Percentiles rank a stretch among this genome's conserved stretches.
These are phyloP conservation scores for Ichthyophthirius multifiliis DNA, from an alignment of 169 alveolate genomes.

Conservation along the genomic window DNA sequence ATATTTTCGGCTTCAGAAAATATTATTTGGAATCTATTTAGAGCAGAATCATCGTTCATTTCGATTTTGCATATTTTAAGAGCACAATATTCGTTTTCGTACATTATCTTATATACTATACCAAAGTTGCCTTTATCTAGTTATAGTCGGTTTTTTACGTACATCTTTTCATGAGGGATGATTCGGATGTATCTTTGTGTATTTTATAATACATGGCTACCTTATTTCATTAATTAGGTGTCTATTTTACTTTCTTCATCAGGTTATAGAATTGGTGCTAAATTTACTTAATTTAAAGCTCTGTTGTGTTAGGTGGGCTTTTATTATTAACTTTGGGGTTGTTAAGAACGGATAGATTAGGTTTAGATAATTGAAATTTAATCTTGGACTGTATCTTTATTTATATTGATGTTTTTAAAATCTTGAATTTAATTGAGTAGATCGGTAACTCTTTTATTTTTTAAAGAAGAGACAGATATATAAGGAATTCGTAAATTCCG, in stretches of 20 bases:
- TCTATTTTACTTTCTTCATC: slow-evolving; percentile 10
- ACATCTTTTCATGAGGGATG: not conserved
- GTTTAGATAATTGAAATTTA: too few species aligned
- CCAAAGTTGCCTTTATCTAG: slow-evolving; percentile 5
- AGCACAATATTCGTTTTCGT: not conserved
- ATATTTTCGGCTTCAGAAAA: slow-evolving; percentile 7
- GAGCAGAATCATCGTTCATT: not conserved
- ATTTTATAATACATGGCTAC: too few species aligned
- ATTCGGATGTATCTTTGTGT: not conserved
- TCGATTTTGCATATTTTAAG: not conserved
- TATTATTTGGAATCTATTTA: not conserved
- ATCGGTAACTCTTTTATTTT: not conserved
- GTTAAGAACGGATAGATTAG: not conserved
- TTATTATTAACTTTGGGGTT: not conserved
- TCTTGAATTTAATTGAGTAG: not conserved
- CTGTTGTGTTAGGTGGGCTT: not conserved
- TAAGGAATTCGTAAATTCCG: not conserved
- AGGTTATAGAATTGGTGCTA: not conserved
- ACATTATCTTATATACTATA: not conserved
- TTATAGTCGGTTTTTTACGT: not conserved
- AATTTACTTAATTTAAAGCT: not conserved
- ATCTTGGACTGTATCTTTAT: too few species aligned
- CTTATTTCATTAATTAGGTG: not conserved
- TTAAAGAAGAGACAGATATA: not conserved
- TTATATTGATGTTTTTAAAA: too few species aligned